Evolutionary conservation across 2,329 filamentous ascomycete species (phyloP).

Genomic region (Chaetomium strumarium): DNA sequence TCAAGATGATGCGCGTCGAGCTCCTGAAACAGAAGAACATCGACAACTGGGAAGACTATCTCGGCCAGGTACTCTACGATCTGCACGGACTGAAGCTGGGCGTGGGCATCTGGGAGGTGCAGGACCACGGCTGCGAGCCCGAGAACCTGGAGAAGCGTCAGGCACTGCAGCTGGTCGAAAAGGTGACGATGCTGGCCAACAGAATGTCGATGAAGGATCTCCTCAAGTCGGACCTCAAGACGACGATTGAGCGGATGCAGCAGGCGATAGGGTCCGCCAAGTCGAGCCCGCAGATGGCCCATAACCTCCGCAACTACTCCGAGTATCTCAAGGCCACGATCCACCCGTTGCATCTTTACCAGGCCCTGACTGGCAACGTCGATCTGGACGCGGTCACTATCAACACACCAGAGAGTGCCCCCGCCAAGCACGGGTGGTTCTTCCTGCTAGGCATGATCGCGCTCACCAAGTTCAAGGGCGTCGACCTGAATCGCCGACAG

Average conservation of each 20-base stretch:
- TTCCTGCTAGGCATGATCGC: slow-evolving; percentile 85
- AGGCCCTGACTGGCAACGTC: slow-evolving; percentile 72
- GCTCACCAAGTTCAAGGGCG: slow-evolving; percentile 72
- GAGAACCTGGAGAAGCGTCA: slow-evolving; percentile 76
- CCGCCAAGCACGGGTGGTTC: slow-evolving; percentile 85
- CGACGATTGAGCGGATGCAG: slow-evolving; percentile 88
- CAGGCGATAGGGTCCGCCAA: slow-evolving; percentile 76
- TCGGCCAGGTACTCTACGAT: slow-evolving; percentile 79
- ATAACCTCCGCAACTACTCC: slow-evolving; percentile 79
- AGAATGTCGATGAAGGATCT: slow-evolving; percentile 86
- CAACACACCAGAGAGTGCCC: slow-evolving; percentile 59
- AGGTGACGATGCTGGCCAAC: slow-evolving; percentile 73
- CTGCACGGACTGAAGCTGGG: slow-evolving; percentile 75
- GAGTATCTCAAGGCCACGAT: slow-evolving; percentile 78
- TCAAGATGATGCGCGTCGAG: slow-evolving; percentile 84
- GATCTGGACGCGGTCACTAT: slow-evolving; percentile 67
- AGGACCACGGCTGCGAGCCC: slow-evolving; percentile 72
- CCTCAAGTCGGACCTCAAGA: slow-evolving; percentile 83
- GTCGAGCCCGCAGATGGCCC: slow-evolving; percentile 70
- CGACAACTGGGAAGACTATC: slow-evolving; percentile 78
- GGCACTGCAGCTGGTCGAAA: slow-evolving; percentile 75
- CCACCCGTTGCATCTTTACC: slow-evolving; percentile 72
- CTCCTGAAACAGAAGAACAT: slow-evolving; percentile 69
- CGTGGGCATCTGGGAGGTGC: slow-evolving; percentile 57
- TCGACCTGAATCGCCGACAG: slow-evolving; percentile 66